These are phyloP conservation scores for Annulohypoxylon maeteangense DNA, from an alignment of 495 filamentous ascomycete species.

Conservation along the genomic window DNA sequence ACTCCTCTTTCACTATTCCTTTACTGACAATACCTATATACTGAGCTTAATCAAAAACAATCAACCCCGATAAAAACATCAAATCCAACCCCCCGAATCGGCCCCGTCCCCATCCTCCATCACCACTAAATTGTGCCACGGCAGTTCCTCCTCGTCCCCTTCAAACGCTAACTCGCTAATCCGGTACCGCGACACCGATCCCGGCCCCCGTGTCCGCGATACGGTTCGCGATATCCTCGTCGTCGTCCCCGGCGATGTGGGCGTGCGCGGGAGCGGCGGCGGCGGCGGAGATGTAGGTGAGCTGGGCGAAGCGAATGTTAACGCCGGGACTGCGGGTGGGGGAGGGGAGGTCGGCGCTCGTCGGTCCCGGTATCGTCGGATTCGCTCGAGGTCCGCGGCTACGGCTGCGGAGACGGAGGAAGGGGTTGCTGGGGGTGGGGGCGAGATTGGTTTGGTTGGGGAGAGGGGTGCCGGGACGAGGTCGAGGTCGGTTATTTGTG, in stretches of 20 bases:
- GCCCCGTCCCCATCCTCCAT: conserved; percentile 1
- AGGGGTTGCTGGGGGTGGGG: not conserved
- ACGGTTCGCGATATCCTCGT: not conserved
- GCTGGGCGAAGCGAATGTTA: not conserved
- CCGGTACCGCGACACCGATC: conserved; percentile 7
- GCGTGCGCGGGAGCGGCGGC: not conserved
- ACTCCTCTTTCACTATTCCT: not conserved
- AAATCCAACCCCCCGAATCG: conserved; percentile 17
- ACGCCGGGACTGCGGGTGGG: not conserved
- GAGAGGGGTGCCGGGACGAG: not conserved
- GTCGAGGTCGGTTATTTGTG: not conserved
- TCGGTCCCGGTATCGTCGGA: conserved; percentile 29
- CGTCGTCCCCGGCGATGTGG: not conserved
- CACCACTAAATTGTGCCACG: conserved; percentile 13
- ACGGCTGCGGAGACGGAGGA: conserved; percentile 15
- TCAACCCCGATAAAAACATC: not conserved
- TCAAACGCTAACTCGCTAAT: conserved; percentile 35
- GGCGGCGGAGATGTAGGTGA: not conserved
- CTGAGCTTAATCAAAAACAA: not conserved
- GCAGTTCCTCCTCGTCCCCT: conserved; percentile 6
- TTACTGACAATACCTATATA: not conserved
- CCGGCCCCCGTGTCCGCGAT: not conserved
- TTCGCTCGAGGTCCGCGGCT: conserved; percentile 34
- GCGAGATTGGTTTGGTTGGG: not conserved
- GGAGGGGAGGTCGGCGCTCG: conserved; percentile 2